Evolutionary conservation across 495 filamentous ascomycete species (phyloP).

Genomic region (Lasiosphaeria hispida): DNA sequence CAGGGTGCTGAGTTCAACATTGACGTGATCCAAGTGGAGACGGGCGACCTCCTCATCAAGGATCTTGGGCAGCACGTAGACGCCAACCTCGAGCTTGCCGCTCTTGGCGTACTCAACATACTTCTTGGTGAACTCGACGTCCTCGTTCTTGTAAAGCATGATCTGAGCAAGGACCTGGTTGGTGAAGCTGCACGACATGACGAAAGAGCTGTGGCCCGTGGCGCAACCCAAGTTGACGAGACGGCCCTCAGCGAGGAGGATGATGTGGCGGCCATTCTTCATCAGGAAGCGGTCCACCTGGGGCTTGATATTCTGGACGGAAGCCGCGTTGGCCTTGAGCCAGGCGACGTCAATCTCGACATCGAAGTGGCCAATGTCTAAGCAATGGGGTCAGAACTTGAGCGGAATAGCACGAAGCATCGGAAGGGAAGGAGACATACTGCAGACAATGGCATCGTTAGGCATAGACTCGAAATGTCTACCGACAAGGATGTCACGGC

Average conservation of each 20-base stretch:
- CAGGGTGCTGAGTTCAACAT: slow-evolving; percentile 86
- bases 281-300: slow-evolving; percentile 98
- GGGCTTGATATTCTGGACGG: slow-evolving; percentile 97
- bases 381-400: slow-evolving; percentile 14
- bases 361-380: slow-evolving; percentile 99
- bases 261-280: slow-evolving; percentile 92
- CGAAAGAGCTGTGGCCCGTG: slow-evolving; percentile 98
- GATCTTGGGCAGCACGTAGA: slow-evolving; percentile 98
- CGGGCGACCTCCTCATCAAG: slow-evolving; percentile 96
- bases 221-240: slow-evolving; percentile 99
- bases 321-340: slow-evolving; percentile 92
- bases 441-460: slow-evolving; percentile 99
- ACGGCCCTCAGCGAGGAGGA: slow-evolving; percentile 96
- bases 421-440: slow-evolving; percentile 53
- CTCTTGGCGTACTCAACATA: slow-evolving; percentile 94
- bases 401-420: not conserved
- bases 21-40: slow-evolving; percentile 91
- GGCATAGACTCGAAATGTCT: slow-evolving; percentile 95
- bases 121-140: slow-evolving; percentile 82
- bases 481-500: slow-evolving; percentile 92
- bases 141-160: slow-evolving; percentile 91
- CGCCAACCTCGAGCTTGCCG: slow-evolving; percentile 80
- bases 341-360: slow-evolving; percentile 99
- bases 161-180: slow-evolving; percentile 99
- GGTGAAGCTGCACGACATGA: slow-evolving; percentile 99